Base-by-base conservation (phyloP, 108 stramenopile species). In the Mayamaea pseudoterrestris region DNA sequence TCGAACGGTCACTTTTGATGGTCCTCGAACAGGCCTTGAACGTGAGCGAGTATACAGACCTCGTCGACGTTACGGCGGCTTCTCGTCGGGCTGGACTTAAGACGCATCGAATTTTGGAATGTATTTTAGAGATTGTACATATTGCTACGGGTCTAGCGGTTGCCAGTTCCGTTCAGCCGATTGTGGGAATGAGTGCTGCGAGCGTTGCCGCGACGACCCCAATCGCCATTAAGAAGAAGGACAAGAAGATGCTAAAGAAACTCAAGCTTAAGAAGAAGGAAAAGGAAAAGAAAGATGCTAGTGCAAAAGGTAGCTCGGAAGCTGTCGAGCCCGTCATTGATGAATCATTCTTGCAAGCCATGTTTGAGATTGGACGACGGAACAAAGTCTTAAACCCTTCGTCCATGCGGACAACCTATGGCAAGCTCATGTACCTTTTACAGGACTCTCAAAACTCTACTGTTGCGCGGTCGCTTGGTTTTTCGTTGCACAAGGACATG, bases 311-410 rank as follows among this genome's bases (percentile, higher is more conserved):
- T 8, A 43, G 22, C 2, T 24, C 17, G 18, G 3, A 30, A 11
- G 9, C 11, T 25, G n/a, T 23, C 3, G 41, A 63, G 35, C 69
- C 74, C 13, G 39, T 35, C 34, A 64, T 76, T 18, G 76, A 83
- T 47, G 74, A 57, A 8, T 53, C 21, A 0, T 62, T 76, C 7
- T 69, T 83, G 21, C 68, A 61, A 42, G 32, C 56, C 30, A 50
- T 69, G 21, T 76, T 78, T 52, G 82, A 84, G 59, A 64, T 91
- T 4, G 85, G 83, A 2, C 82, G 90, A 11, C 74, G 90, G 17
- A 80, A 92, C 55, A 92, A 92, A 47, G 73, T 92, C 22, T 60
- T 86, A 47, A 92, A 92, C 47, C 90, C 90, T 13, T 55, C 53
- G 22, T 75, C 77, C 47, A 78, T 92, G 73, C 54, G 90, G 18